These are phyloP conservation scores for Talaromyces verruculosus DNA, from an alignment of 2,329 filamentous ascomycete genomes.

Conservation along the genomic window DNA sequence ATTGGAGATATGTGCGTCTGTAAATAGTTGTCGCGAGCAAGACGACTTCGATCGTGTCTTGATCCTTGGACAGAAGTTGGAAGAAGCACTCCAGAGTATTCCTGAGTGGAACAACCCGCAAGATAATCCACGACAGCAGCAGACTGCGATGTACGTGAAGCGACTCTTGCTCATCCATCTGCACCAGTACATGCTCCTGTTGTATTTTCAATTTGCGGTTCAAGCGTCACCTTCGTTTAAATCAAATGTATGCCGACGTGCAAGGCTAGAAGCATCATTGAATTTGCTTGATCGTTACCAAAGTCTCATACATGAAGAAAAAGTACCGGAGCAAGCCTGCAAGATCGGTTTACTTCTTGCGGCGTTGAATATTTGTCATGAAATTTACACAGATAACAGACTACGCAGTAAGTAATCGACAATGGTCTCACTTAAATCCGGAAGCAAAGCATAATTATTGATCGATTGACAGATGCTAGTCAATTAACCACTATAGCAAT, in stretches of 20 bases:
- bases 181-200: constrained; percentile 11
- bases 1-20: constrained; percentile 25
- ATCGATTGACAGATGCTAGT: not conserved
- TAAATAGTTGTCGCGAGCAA: constrained; percentile 26
- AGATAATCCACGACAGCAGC: constrained; percentile 11
- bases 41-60: constrained; percentile 25
- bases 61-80: constrained; percentile 28
- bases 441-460: not conserved
- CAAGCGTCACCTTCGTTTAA: constrained; percentile 8
- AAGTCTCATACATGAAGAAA: constrained; percentile 10
- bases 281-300: constrained; percentile 10
- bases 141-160: constrained; percentile 3
- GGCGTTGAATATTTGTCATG: constrained; percentile 10
- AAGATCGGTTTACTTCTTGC: constrained; percentile 1
- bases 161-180: constrained; percentile 3
- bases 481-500: constrained; percentile 2
- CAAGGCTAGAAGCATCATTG: constrained; percentile 6
- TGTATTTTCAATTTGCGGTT: constrained; percentile 10
- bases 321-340: constrained; percentile 14
- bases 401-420: constrained; percentile 1
- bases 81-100: constrained; percentile 17
- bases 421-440: not conserved
- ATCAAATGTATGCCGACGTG: constrained; percentile 11
- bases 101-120: constrained; percentile 1
- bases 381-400: constrained; percentile 2